phyloP scores from a whole-genome alignment of 768 basidiomycete species.

The Leccinum subgranulosum region DNA sequence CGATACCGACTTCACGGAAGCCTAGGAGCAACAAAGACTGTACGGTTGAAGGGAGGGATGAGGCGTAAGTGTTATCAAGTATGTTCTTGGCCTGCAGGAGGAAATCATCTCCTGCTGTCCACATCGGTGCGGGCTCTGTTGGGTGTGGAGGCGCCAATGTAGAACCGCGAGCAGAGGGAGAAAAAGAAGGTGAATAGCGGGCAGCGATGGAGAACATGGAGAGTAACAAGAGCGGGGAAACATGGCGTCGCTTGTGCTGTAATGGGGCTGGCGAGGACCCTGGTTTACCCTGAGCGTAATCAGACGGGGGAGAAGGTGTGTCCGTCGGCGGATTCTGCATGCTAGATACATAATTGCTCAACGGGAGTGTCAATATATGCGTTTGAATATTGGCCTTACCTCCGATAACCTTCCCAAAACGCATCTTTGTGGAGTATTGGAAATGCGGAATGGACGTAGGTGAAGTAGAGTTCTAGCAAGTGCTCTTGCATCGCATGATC shows the following conservation, averaged over 20 bases:
- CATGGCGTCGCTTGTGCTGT: slow-evolving; percentile 40
- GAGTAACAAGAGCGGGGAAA: slow-evolving; percentile 68
- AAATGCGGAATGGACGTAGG: slow-evolving; percentile 74
- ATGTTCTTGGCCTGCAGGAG: slow-evolving; percentile 63
- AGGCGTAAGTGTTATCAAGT: slow-evolving; percentile 64
- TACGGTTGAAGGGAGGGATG: slow-evolving; percentile 69
- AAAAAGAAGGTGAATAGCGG: slow-evolving; percentile 49
- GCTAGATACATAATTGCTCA: slow-evolving; percentile 11
- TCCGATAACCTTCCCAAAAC: slow-evolving; percentile 58
- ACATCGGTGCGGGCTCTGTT: slow-evolving; percentile 59
- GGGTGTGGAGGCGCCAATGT: slow-evolving; percentile 35
- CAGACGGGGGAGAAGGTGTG: slow-evolving; percentile 31
- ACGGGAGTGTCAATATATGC: background rate
- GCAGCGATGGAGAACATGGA: slow-evolving; percentile 84
- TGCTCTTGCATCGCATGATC: slow-evolving; percentile 57
- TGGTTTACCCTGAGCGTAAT: slow-evolving; percentile 14
- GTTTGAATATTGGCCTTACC: slow-evolving; percentile 26
- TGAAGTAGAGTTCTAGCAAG: slow-evolving; percentile 75
- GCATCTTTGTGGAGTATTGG: slow-evolving; percentile 72
- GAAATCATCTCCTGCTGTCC: slow-evolving; percentile 76
- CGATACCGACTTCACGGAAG: slow-evolving; percentile 84
- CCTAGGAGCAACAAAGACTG: slow-evolving; percentile 75
- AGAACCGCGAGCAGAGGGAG: slow-evolving; percentile 28
- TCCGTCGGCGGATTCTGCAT: slow-evolving; percentile 25
- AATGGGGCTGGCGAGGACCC: slow-evolving; percentile 33